phyloP scores from a whole-genome alignment of 768 basidiomycete species.

The Chiua virens region DNA sequence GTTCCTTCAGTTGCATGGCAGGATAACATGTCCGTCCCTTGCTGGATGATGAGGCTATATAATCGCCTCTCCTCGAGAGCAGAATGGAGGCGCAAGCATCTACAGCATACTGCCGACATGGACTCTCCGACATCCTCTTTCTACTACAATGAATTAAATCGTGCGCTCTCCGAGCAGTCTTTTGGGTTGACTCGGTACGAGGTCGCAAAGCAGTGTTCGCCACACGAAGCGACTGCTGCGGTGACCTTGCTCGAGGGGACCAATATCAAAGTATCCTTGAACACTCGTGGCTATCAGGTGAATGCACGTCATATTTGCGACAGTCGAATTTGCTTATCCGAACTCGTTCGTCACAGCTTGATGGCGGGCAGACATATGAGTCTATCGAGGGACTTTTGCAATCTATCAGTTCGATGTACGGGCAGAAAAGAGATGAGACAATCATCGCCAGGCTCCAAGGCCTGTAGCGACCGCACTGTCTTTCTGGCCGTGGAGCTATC shows the following conservation, averaged over 20 bases:
- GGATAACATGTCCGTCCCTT: constrained; percentile 25
- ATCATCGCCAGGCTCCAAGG: constrained; percentile 50
- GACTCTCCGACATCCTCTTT: constrained; percentile 22
- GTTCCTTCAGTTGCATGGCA: constrained; percentile 2
- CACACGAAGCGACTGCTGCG: constrained; percentile 50
- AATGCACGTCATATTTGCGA: constrained; percentile 8
- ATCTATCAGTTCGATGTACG: constrained; percentile 55
- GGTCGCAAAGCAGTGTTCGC: constrained; percentile 35
- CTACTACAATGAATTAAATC: constrained; percentile 48
- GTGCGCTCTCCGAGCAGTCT: constrained; percentile 56
- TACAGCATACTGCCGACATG: constrained; percentile 15
- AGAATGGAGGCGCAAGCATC: constrained; percentile 18
- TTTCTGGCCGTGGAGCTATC: neutral
- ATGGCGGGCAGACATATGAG: constrained; percentile 44
- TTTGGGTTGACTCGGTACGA: constrained; percentile 54
- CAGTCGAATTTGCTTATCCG: constrained; percentile 8
- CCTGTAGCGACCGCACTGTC: constrained; percentile 28
- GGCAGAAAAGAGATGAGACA: constrained; percentile 43
- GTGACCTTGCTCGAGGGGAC: constrained; percentile 60
- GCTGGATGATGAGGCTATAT: constrained; percentile 31
- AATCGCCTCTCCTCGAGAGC: constrained; percentile 15
- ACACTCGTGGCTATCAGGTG: constrained; percentile 58
- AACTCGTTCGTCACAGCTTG: constrained; percentile 21
- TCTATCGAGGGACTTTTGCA: constrained; percentile 59
- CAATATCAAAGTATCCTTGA: constrained; percentile 46